Base-by-base conservation (phyloP, 768 basidiomycete genomes). In the Mycena haematopus region DNA sequence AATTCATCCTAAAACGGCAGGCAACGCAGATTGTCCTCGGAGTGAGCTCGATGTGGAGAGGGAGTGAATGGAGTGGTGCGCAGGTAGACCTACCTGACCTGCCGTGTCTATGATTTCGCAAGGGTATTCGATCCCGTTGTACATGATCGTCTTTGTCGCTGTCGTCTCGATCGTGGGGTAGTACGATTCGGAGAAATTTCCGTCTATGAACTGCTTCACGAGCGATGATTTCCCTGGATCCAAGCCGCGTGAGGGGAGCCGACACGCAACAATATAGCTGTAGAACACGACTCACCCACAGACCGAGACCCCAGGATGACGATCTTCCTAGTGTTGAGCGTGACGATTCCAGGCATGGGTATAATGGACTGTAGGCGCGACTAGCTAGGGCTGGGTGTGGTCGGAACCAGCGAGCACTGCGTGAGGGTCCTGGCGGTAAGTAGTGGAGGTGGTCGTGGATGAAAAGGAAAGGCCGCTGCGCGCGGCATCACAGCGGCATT, bases 21-120 rank as follows among this genome's bases (percentile, higher is more conserved):
- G 27, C 24, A 11, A 5, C 24, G 29, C 29, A 31, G 6, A 31
- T 24, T 47, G 13, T 47, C n/a, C 61, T 33, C 9, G 46, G 58
- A 29, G 59, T 55, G 38, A n/a, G 56, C 6, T 33, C 36, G 36
- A 14, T 36, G 36, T 11, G 35, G 50, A 36, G 52, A 58, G 51
- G 36, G 19, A 31, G 29, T 31, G 29, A 31, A 31, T 31, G 29
- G 29, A 9, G 29, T 31, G 29, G 9, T 31, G 29, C 29, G 42
- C 73, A 22, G 8, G 8, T 7, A 21, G 45, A 21, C 86, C 67
- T 62, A 93, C 95, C 87, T 98, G 96, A 29, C 96, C 96, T 52
- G 96, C 96, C 66, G 94, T 96, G 75, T 99, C 96, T 70, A 98
- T 93, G 79, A 99, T 96, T 77, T 96, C 95, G 78, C 95, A 96